Conservation (phyloP, 805 yeast genomes). For the Yamadazyma nakazawae region DNA sequence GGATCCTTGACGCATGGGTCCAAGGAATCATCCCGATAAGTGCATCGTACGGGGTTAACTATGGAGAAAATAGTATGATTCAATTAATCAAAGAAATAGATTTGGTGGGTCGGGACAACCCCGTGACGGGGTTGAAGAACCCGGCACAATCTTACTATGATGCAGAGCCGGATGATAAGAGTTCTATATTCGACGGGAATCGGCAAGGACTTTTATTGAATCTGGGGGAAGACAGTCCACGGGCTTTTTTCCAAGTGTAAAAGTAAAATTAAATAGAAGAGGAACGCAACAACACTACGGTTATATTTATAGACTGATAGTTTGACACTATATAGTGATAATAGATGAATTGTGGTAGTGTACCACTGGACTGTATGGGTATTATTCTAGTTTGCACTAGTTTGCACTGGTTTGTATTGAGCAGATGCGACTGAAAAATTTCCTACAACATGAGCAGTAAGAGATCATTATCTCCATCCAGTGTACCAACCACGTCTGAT, state of each 20-base stretch:
- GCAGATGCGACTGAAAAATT: neutral
- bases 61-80: conserved; percentile 64
- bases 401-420: no score
- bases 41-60: conserved; percentile 50
- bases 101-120: conserved; percentile 35
- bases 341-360: no score
- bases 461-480: neutral
- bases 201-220: conserved; percentile 32
- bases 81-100: conserved; percentile 57
- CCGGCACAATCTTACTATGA: conserved; percentile 44
- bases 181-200: conserved; percentile 30
- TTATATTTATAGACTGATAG: no score
- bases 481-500: neutral
- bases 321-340: no score
- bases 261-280: no score
- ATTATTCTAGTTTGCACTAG: no score
- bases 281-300: no score
- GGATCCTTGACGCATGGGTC: conserved; percentile 55
- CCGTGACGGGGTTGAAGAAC: conserved; percentile 37
- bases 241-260: neutral
- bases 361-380: no score
- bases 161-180: conserved; percentile 15
- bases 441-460: neutral
- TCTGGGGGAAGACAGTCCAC: conserved; percentile 8
- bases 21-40: conserved; percentile 43